Evolutionary conservation across 768 basidiomycete species (phyloP), one percentile per base, ranked within the genome.

Genomic region (Leccinum truebloodii): DNA sequence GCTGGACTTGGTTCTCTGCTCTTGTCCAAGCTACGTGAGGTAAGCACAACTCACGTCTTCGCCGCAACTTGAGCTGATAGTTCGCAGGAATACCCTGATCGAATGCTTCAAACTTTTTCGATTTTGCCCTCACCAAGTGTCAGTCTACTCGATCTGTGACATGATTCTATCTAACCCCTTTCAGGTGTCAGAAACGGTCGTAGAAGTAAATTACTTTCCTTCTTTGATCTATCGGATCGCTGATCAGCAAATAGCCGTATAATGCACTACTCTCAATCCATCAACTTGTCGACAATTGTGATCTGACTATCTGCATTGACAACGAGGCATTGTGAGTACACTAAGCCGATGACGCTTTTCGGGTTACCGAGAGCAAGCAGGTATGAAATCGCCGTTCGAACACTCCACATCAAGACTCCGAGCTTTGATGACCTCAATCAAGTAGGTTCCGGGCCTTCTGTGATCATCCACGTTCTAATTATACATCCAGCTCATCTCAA

Each of bases 271-370:
- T 96, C 10, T 92, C 94, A 0, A 75, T 92, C 35, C 89, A 95
- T 72, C 94, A 95, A 75, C 85, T 95, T n/a, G 81, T 94, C 3
- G 94, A 95, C 64, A 92, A 88, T 71, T 84, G 88, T 50, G 94
- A 95, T 72, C 75, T 95, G 52, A 89, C 89, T 0, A 81, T 95
- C 59, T 90, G 89, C 70, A 84, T 94, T 52, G 92, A 95, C 71
- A 95, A 95, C 67, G 92, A 94, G 72, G 92, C 92, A 3, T 71
- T 94, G 88, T 92, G 61, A 52, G 87, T 34, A 37, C 34, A 20
- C 10, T 50, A 20, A 28, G 48, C 7, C 18, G 22, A 20, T 60
- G 10, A 18, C 37, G 1, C 34, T 39, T 51, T 54, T 49, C 35
- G 7, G 24, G 16, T 22, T 48, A 24, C n/a, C 20, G 46, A 63